A percentile compares a stretch with the other conserved stretches of the same genome.
These are phyloP conservation scores for Cryptococcus deneoformans DNA, from an alignment of 1,284 basidiomycete genomes.

Conservation along the genomic window DNA sequence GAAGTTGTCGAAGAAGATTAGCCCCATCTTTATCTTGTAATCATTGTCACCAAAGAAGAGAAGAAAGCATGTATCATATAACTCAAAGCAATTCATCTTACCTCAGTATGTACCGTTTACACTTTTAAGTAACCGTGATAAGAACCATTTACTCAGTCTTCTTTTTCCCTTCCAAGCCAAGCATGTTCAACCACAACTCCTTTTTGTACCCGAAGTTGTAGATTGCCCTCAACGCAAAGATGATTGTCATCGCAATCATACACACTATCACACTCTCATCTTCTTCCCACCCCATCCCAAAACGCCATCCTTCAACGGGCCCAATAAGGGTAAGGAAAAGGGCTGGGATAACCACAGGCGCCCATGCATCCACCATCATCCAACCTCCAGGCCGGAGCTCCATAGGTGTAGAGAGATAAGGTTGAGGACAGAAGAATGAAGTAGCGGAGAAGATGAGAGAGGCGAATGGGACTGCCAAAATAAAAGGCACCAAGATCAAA, in stretches of 20 bases:
- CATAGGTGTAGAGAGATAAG: conserved; percentile 33
- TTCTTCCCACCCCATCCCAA: conserved; percentile 23
- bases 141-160: conserved; percentile 4
- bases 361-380: conserved; percentile 44
- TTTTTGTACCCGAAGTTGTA: conserved; percentile 37
- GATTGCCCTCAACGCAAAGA: conserved; percentile 31
- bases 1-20: too few relatives aligned
- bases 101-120: neutral
- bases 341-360: conserved; percentile 34
- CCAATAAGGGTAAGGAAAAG: conserved; percentile 40
- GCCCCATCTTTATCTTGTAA: too few relatives aligned
- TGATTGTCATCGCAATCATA: conserved; percentile 18
- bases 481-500: conserved; percentile 44
- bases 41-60: too few relatives aligned
- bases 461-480: conserved; percentile 45
- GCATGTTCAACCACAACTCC: conserved; percentile 12
- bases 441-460: conserved; percentile 36
- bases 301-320: conserved; percentile 37
- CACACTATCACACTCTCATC: conserved; percentile 37
- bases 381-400: conserved; percentile 44
- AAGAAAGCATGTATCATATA: too few relatives aligned
- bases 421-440: conserved; percentile 38
- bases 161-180: conserved; percentile 19
- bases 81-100: too few relatives aligned
- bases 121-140: neutral